Evolutionary conservation across 2,329 filamentous ascomycete species (phyloP), one percentile per base, ranked within the genome.

Genomic region (Beauveria sp.): DNA sequence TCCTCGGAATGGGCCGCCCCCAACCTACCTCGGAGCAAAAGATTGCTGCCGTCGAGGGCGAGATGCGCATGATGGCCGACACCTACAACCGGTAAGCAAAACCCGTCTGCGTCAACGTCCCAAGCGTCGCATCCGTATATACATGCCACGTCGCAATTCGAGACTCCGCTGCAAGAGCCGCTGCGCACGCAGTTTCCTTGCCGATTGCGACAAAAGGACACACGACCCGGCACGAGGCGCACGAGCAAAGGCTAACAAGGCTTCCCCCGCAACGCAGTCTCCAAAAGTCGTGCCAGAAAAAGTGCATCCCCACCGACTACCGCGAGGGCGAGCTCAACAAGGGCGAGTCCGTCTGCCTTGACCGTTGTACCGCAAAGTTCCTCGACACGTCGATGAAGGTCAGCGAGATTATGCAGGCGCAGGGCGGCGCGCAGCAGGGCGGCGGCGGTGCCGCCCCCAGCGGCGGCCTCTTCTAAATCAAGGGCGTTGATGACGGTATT

Each of bases 321-420:
- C 91, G 92, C 75, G 95, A 99, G 81, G 86, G 85, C 75, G 93
- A 99, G 70, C 87, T 99, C 71, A 96, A 97, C 86, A 99, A 99
- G 81, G 96, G 93, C 82, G 95, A 99, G 79, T 92, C 89, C 68
- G 95, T 99, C 70, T 99, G 96, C 81, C 87, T 99, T 69, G 95
- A 99, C 80, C 91, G 95, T 72, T 99, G 96, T 79, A 90, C 96
- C 62, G 85, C 90, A 73, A 99, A 99, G 81, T 99, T 98, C 82
- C 97, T 99, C 79, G 93, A 98, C 70, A 93, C 96, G 71, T 96
- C 96, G 76, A 87, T 96, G 81, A 98, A 97, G 82, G 91, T 98
- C 63, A 93, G 90, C 71, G 93, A 98, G 79, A 91, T 96, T 79
- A 92, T 98, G 86, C 92, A 97, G 79, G 86, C 88, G 66, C 90